Conservation (phyloP, 1,284 basidiomycete species). For the Neonothopanus nambi region DNA sequence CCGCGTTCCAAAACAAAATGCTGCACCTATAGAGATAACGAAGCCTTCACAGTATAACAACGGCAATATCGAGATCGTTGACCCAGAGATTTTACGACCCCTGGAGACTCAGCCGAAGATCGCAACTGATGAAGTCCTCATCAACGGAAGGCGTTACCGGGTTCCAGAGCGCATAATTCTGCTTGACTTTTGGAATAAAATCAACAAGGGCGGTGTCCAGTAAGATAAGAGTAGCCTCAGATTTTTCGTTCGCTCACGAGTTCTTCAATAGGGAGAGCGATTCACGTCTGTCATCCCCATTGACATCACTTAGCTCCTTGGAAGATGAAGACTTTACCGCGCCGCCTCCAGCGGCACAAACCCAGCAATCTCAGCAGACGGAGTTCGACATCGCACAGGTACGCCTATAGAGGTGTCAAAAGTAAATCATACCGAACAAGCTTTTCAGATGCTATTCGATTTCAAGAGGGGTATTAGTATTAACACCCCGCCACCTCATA, state of each 20-base stretch:
- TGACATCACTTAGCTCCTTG: slow-evolving; percentile 74
- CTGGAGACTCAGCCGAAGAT: slow-evolving; percentile 41
- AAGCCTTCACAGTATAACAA: slow-evolving; percentile 80
- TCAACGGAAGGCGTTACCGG: slow-evolving; percentile 85
- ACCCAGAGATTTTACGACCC: slow-evolving; percentile 53
- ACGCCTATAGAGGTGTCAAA: slow-evolving; percentile 4
- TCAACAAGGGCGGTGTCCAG: slow-evolving; percentile 42
- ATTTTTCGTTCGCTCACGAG: neutral
- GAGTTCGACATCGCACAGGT: slow-evolving; percentile 49
- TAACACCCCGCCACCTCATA: neutral
- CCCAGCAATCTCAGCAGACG: slow-evolving; percentile 23
- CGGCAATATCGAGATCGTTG: slow-evolving; percentile 88
- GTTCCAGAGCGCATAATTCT: slow-evolving; percentile 93
- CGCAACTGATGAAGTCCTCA: slow-evolving; percentile 71
- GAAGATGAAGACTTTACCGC: slow-evolving; percentile 55
- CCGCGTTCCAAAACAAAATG: slow-evolving; percentile 72
- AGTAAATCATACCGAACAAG: neutral
- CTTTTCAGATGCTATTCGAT: slow-evolving; percentile 38
- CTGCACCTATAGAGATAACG: slow-evolving; percentile 68
- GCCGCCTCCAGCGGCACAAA: slow-evolving; percentile 6
- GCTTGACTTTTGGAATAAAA: slow-evolving; percentile 94
- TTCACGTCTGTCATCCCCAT: slow-evolving; percentile 65
- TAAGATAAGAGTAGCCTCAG: neutral
- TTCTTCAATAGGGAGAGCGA: slow-evolving; percentile 34
- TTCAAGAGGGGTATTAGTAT: slow-evolving; percentile 26